Base-by-base conservation (phyloP, 352 stramenopile species). In the Globisporangium acanthophoron region DNA sequence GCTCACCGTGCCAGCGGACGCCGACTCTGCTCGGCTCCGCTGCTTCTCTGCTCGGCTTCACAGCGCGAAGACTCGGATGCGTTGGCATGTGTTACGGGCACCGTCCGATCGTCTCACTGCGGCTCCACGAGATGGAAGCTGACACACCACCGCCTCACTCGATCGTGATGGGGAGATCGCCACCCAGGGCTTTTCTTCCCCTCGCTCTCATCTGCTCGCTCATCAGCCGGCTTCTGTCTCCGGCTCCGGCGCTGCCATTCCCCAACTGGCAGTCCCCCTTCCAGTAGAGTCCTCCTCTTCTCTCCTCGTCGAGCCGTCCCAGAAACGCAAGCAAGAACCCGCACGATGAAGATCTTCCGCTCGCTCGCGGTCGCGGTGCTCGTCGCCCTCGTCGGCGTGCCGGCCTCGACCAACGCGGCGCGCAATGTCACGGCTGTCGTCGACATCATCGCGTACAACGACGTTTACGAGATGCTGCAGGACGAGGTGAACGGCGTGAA, bases 391-490 rank as follows among this genome's bases (percentile, higher is more conserved):
- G 43, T 55, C 58, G 58, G 54, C 46, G 40, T 48, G 49, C 29
- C 16, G 33, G 7, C 49, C 24, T 27, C 49, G 40, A 48, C 37
- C 47, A 27, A 54, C 49, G 49, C 59, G 5, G 43, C 48, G 16
- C 81, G 78, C 59, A 73, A 65, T 37, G 20, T 73, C 52, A 80
- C 70, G 2, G 78, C 76, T 24, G 68, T 66, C 18, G 61, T 91
- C 60, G 78, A 91, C 60, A 69, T 91, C 41, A 43, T 91, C 52
- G 76, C 81, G 41, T 91, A 91, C 69, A 89, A 89, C 8, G 82
- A 90, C 52, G 82, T 92, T 6, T 92, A 92, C 65, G 82, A 92
- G 57, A 73, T 92, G 74, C 64, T 81, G 51, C 78, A 80, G 60
- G 78, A 89, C 63, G 64, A 67, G 2, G 80, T 88, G 13, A 72